Evolutionary conservation across 306 rosid genomes (phyloP), one percentile per base, ranked within the genome.

Genomic region (Phaseolus lunatus): DNA sequence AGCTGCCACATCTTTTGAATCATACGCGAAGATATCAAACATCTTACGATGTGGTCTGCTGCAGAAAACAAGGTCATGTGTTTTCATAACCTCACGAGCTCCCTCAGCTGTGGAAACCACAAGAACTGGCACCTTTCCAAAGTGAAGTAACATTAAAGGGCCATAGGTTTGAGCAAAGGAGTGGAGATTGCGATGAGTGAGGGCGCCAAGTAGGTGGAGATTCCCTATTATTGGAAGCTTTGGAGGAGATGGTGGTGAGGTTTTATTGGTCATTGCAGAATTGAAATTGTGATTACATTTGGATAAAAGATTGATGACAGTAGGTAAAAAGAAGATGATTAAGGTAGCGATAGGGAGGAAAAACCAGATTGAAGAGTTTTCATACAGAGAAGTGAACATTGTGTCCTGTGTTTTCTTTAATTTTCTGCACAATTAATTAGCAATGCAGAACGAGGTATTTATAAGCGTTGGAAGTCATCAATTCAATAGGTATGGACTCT

Each of bases 1-100:
- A 49, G 57, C 9, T n/a, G 72, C 56, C 1, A 79, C 50, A 35
- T 61, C 66, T 22, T 2, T 79, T 3, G 72, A 61, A 18, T 43
- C 71, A 13, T 79, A 70, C n/a, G 23, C 61, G 52, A 79, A 41
- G 12, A 35, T 48, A 33, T 70, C 72, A 35, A 70, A 70, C 82
- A 78, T 70, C 54, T 33, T 78, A 22, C 82, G 59, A 47, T 22
- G 77, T 58, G 71, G 82, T 50, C 71, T 58, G 15, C 15, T 58
- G 70, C 9, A 44, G 68, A 57, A 69, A 48, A 45, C n/a, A 2
- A 13, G 67, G 50, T 78, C 70, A 2, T 29, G 76, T 4, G 62
- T 24, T 68, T 68, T 57, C 19, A 78, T 15, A 24, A 77, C 67
- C 56, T 77, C 77, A 39, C 67, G 54, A 1, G 77, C 77, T 1